Percentiles rank a stretch among this genome's conserved stretches.
Evolutionary conservation across 768 basidiomycete genomes (phyloP).

Genomic region (Tulasnella sp.): DNA sequence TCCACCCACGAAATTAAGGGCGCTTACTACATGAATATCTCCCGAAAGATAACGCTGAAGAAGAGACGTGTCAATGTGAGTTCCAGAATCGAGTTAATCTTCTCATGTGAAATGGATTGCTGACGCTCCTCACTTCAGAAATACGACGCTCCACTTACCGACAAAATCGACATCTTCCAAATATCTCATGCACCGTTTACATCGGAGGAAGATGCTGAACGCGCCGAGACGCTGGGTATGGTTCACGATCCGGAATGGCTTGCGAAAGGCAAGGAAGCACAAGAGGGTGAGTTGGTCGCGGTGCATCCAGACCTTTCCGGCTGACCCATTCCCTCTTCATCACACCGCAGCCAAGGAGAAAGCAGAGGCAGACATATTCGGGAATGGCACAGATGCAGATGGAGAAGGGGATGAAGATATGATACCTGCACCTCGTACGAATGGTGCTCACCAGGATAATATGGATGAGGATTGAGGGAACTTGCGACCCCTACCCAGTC

Average conservation of each 20-base stretch:
- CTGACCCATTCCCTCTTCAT: not conserved
- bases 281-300: not conserved
- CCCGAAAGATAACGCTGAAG: constrained; percentile 84
- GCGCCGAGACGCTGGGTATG: constrained; percentile 76
- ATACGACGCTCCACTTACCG: constrained; percentile 66
- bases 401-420: constrained; percentile 32
- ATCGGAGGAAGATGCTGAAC: constrained; percentile 74
- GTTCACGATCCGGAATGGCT: constrained; percentile 66
- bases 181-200: constrained; percentile 71
- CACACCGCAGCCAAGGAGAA: not conserved
- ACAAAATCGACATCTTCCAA: constrained; percentile 83
- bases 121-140: constrained; percentile 48
- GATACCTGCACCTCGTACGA: not conserved
- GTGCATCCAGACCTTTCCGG: not conserved
- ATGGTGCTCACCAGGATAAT: constrained; percentile 4
- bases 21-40: constrained; percentile 89
- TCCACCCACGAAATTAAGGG: constrained; percentile 53
- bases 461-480: constrained; percentile 26
- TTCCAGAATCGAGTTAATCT: constrained; percentile 33
- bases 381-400: constrained; percentile 32
- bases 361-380: constrained; percentile 26
- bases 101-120: constrained; percentile 32
- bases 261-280: constrained; percentile 33
- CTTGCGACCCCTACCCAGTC: not conserved
- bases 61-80: constrained; percentile 80